Conservation (phyloP, 2,329 filamentous ascomycete genomes). For the Beauveria pseudobassiana region DNA sequence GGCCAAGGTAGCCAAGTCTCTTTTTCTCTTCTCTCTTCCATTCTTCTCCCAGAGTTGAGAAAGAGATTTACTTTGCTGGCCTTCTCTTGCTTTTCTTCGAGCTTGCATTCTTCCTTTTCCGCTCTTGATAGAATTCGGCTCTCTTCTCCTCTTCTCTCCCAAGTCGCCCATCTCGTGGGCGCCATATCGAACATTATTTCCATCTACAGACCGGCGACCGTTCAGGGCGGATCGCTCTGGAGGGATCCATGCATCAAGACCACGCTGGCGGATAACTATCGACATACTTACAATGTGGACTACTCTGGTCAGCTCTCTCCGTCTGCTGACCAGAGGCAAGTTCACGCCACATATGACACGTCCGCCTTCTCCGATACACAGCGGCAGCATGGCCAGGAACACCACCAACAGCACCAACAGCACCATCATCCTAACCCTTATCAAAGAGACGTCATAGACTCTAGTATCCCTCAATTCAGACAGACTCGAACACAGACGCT, state of each 20-base stretch:
- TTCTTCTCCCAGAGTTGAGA: not conserved
- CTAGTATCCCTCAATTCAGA: conserved; percentile 7
- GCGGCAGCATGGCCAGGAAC: conserved; percentile 23
- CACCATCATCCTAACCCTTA: conserved; percentile 16
- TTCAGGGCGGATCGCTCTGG: conserved; percentile 71
- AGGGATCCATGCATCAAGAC: conserved; percentile 65
- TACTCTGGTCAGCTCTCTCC: conserved; percentile 63
- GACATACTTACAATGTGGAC: conserved; percentile 68
- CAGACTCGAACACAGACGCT: conserved; percentile 1
- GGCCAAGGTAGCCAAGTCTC: not conserved
- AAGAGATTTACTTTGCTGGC: conserved; percentile 2
- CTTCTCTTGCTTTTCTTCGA: not conserved
- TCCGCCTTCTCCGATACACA: conserved; percentile 30
- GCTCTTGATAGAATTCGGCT: not conserved
- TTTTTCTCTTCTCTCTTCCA: not conserved
- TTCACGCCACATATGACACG: conserved; percentile 55
- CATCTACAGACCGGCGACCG: conserved; percentile 57
- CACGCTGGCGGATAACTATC: conserved; percentile 69
- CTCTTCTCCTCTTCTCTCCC: not conserved
- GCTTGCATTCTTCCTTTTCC: not conserved
- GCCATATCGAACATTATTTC: conserved; percentile 48
- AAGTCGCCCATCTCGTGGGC: conserved; percentile 45
- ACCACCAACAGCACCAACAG: conserved; percentile 20
- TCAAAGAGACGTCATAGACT: conserved; percentile 8
- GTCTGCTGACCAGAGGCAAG: conserved; percentile 57